Evolutionary conservation across 2,329 filamentous ascomycete genomes (phyloP), one percentile per base, ranked within the genome.

Genomic region (Penicillium sp.): DNA sequence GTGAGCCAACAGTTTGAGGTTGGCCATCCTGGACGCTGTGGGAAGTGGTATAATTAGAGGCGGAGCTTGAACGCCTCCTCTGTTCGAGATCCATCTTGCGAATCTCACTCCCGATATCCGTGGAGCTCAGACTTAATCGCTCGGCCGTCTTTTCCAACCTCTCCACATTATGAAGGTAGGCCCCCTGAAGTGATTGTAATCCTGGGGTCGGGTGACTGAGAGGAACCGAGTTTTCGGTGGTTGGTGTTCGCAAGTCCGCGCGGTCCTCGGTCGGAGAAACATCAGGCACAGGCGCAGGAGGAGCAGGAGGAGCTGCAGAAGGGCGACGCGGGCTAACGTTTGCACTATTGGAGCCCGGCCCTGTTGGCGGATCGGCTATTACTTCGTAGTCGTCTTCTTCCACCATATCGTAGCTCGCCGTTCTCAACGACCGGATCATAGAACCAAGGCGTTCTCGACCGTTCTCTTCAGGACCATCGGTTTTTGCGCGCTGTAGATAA

Each of bases 161-260:
- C 67, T 82, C 81, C 59, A 84, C 78, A 76, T 84, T 83, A 63
- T 78, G 79, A 31, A 78, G 69, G 62, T 83, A 83, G 29, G 82
- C 82, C 47, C 82, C 82, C 73, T 84, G 82, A 60, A 82, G 65
- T 38, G 81, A 79, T 64, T 84, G 81, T 17, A 83, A 73, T 66
- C 82, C 82, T 4, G 82, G 82, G 15, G 75, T 82, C 17, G 82
- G 82, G 69, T 83, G 81, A 60, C 76, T 79, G 60, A 83, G 75
- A 64, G 79, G 78, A 17, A 79, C 72, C 45, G 80, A 73, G 41
- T 72, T 70, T 58, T 78, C 78, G 57, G 77, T 77, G 44, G 75
- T 76, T 26, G 80, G 75, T 41, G 76, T 78, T 56, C 70, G 76
- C 48, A 78, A 68, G 58, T 55, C 60, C 30, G 58, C 41, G 55